These are phyloP conservation scores for Ophiosphaerella herpotricha DNA, from an alignment of 2,329 filamentous ascomycete species.

Conservation along the genomic window DNA sequence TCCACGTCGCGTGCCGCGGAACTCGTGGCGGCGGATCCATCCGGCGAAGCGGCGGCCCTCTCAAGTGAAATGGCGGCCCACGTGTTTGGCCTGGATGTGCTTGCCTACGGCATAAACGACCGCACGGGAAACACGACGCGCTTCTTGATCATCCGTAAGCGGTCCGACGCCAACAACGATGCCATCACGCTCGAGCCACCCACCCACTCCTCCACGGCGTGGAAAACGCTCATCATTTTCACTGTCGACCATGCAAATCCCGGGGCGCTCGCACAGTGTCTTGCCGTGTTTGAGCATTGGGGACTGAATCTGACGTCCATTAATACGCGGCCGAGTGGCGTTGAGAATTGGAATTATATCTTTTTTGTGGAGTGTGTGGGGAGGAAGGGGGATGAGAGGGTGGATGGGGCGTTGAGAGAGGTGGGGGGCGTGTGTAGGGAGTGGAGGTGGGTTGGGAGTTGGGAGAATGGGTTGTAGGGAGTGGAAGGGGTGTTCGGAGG, in stretches of 20 bases:
- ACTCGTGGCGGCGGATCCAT: slow-evolving; percentile 66
- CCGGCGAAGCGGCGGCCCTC: slow-evolving; percentile 73
- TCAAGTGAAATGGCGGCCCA: slow-evolving; percentile 75
- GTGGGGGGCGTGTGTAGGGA: slow-evolving; percentile 63
- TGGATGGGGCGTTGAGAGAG: slow-evolving; percentile 64
- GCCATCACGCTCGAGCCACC: too few relatives aligned
- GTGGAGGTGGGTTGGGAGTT: slow-evolving; percentile 73
- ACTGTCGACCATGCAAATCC: slow-evolving; percentile 76
- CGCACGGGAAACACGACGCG: slow-evolving; percentile 75
- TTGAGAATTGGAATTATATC: slow-evolving; percentile 82
- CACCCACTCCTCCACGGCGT: slow-evolving; percentile 5
- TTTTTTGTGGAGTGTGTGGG: slow-evolving; percentile 93
- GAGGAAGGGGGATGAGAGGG: slow-evolving; percentile 64
- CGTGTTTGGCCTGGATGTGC: slow-evolving; percentile 68
- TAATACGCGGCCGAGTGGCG: slow-evolving; percentile 79
- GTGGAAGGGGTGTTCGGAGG: too few relatives aligned
- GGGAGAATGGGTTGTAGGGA: slow-evolving; percentile 45
- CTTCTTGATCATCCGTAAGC: slow-evolving; percentile 67
- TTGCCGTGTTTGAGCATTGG: slow-evolving; percentile 75
- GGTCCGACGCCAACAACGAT: background rate
- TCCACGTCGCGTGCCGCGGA: slow-evolving; percentile 86
- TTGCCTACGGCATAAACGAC: slow-evolving; percentile 75
- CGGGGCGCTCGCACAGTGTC: slow-evolving; percentile 80
- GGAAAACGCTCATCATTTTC: slow-evolving; percentile 79
- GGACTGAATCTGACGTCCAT: slow-evolving; percentile 87